Evolutionary conservation across 805 yeast species (phyloP).

Genomic region (Metschnikowia kofuensis): DNA sequence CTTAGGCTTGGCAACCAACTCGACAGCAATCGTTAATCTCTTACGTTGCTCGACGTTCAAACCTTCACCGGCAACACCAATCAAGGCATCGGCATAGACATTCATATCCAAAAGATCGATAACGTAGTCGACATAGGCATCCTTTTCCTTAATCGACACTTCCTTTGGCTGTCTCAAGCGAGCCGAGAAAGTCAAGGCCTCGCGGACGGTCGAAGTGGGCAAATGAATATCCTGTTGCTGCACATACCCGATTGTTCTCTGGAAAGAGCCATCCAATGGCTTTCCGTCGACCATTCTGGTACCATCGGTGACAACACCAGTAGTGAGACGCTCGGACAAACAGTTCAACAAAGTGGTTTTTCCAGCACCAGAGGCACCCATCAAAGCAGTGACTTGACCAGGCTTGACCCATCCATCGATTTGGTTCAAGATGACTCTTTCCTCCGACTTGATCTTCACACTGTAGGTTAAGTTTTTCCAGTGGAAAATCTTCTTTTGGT

Average conservation of each 20-base stretch:
- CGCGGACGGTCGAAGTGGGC: constrained; percentile 68
- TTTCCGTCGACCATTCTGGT: constrained; percentile 60
- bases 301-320: constrained; percentile 71
- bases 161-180: constrained; percentile 64
- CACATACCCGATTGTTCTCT: constrained; percentile 75
- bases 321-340: constrained; percentile 65
- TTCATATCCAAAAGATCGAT: constrained; percentile 67
- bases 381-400: constrained; percentile 75
- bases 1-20: constrained; percentile 66
- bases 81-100: constrained; percentile 71
- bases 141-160: constrained; percentile 56
- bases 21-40: constrained; percentile 61
- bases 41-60: constrained; percentile 23
- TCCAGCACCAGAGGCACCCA: constrained; percentile 91
- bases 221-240: constrained; percentile 81
- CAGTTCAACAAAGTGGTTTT: constrained; percentile 75
- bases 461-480: constrained; percentile 39
- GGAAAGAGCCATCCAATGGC: constrained; percentile 61
- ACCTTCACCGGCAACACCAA: constrained; percentile 71
- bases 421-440: constrained; percentile 37
- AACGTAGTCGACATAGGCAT: constrained; percentile 66
- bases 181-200: constrained; percentile 70
- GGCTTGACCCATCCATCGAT: constrained; percentile 71
- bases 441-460: constrained; percentile 37
- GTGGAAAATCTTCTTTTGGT: constrained; percentile 26